phyloP scores from a whole-genome alignment of 805 yeast species.

The Starmerella ratchasimensis region DNA sequence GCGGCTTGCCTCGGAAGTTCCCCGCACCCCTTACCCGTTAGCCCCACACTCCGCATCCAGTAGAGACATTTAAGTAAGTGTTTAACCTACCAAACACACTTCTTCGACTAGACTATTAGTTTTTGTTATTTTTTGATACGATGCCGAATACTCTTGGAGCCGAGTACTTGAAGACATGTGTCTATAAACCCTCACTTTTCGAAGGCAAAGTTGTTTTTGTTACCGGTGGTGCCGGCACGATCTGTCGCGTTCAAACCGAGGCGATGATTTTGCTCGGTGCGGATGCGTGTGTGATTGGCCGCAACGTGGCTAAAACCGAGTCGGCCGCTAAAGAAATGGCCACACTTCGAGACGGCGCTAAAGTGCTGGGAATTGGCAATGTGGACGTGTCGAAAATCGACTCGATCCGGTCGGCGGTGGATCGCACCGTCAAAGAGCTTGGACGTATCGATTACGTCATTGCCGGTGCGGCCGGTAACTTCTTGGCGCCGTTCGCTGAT shows the following conservation, averaged over 20 bases:
- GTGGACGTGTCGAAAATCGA: conserved; percentile 67
- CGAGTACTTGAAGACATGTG: conserved; percentile 20
- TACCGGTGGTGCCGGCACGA: conserved; percentile 96
- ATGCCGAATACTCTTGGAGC: conserved; percentile 23
- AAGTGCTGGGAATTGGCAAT: conserved; percentile 55
- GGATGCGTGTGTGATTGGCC: conserved; percentile 71
- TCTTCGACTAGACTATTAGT: no score
- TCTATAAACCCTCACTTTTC: conserved; percentile 48
- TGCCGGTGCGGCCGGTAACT: conserved; percentile 96
- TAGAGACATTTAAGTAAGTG: not conserved
- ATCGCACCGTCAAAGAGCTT: conserved; percentile 46
- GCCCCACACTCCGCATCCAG: not conserved
- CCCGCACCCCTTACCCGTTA: not conserved
- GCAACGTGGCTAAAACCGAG: conserved; percentile 53
- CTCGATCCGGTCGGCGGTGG: conserved; percentile 49
- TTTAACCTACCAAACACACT: not conserved
- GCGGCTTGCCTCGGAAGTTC: not conserved
- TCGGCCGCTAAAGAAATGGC: conserved; percentile 54
- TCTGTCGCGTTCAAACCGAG: conserved; percentile 79
- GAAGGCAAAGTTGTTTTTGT: conserved; percentile 76
- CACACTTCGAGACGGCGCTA: conserved; percentile 42
- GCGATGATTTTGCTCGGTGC: conserved; percentile 77
- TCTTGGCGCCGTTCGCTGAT: conserved; percentile 63
- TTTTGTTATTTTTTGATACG: not conserved
- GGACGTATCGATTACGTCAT: conserved; percentile 79